Conservation (phyloP, 2,329 filamentous ascomycete species). For the Periconia macrospinosa region DNA sequence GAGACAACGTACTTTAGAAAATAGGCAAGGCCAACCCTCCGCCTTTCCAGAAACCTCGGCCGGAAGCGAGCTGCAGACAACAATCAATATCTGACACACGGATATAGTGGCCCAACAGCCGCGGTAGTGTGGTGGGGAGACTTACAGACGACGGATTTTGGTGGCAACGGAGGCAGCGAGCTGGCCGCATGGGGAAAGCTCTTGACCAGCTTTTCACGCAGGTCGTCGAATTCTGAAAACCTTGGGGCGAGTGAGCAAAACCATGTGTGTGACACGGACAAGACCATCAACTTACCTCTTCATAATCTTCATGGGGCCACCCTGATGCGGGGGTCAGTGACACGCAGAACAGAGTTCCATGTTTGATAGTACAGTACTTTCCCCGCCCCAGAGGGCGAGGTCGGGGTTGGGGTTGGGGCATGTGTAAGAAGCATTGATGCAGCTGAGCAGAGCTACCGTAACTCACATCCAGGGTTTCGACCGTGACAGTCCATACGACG, state of each 20-base stretch:
- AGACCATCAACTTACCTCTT: conserved; percentile 11
- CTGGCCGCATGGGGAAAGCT: conserved; percentile 83
- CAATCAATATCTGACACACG: conserved; percentile 18
- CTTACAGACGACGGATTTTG: conserved; percentile 86
- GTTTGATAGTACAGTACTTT: neutral
- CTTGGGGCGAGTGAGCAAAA: conserved; percentile 45
- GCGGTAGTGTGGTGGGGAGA: conserved; percentile 10
- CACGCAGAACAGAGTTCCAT: neutral
- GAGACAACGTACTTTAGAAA: conserved; percentile 77
- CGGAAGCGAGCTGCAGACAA: conserved; percentile 63
- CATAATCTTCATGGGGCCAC: conserved; percentile 4
- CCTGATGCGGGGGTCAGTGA: conserved; percentile 4
- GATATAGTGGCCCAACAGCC: conserved; percentile 10
- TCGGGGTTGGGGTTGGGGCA: too few relatives aligned
- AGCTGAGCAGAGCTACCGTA: too few relatives aligned
- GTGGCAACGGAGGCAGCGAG: conserved; percentile 86
- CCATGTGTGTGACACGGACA: neutral
- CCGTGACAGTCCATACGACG: conserved; percentile 89
- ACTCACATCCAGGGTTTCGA: conserved; percentile 81
- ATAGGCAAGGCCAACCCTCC: conserved; percentile 81
- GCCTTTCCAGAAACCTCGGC: conserved; percentile 80
- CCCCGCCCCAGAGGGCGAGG: too few relatives aligned
- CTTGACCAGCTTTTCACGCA: conserved; percentile 71
- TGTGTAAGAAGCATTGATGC: too few relatives aligned
- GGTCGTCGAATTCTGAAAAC: conserved; percentile 91